phyloP scores from a whole-genome alignment of 805 yeast genomes.

The Debaryomyces prosopidis region DNA sequence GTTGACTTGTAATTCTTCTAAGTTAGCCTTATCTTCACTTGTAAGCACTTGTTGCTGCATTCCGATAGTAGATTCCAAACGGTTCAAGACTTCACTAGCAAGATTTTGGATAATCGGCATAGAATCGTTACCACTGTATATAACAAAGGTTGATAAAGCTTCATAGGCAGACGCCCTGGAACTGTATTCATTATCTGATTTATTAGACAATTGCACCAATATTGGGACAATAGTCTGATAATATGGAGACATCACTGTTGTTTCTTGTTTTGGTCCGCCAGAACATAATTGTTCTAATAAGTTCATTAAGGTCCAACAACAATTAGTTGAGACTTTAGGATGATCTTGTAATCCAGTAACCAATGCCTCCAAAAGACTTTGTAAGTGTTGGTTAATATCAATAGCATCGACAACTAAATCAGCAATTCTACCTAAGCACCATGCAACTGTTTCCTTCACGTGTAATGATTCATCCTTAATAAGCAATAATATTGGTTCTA shows the following conservation, averaged over 20 bases:
- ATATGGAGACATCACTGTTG: slow-evolving; percentile 72
- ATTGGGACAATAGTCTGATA: slow-evolving; percentile 70
- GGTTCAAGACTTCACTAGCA: slow-evolving; percentile 70
- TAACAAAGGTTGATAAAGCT: slow-evolving; percentile 80
- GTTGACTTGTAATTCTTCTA: slow-evolving; percentile 89
- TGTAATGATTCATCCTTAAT: slow-evolving; percentile 76
- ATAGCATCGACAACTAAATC: slow-evolving; percentile 81
- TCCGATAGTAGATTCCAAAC: slow-evolving; percentile 69
- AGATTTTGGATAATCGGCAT: slow-evolving; percentile 67
- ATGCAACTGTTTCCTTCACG: slow-evolving; percentile 95
- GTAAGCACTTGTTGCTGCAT: slow-evolving; percentile 55
- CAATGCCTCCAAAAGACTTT: slow-evolving; percentile 71
- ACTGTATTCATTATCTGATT: slow-evolving; percentile 79
- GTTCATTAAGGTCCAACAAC: slow-evolving; percentile 96
- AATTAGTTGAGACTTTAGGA: slow-evolving; percentile 92
- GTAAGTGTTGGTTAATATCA: slow-evolving; percentile 62
- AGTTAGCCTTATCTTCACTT: slow-evolving; percentile 70
- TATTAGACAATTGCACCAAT: slow-evolving; percentile 66
- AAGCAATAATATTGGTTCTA: slow-evolving; percentile 71
- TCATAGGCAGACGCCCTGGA: slow-evolving; percentile 97
- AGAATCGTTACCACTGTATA: slow-evolving; percentile 69
- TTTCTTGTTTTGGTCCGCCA: slow-evolving; percentile 47
- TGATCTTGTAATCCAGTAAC: slow-evolving; percentile 83
- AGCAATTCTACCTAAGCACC: slow-evolving; percentile 97
- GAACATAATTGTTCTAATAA: slow-evolving; percentile 77